Evolutionary conservation across 1,284 basidiomycete genomes (phyloP), one percentile per base, ranked within the genome.

Genomic region (Ceratobasidium sp.): DNA sequence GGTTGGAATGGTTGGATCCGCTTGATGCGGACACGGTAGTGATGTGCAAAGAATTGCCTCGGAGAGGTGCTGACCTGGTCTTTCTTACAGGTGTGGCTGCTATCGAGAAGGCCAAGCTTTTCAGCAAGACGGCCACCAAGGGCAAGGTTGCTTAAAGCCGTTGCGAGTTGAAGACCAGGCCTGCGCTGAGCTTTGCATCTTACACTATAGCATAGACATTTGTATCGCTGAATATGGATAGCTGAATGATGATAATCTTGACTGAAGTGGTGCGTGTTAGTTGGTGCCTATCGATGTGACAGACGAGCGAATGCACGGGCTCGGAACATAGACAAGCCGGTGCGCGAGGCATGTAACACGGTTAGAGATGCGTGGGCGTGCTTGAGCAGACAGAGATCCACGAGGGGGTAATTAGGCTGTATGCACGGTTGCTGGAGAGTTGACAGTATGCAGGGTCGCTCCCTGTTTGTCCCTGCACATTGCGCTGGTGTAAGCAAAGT

Each of bases 101-200:
- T 64, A 91, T 97, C 78, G 95, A 96, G 82, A 96, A 96, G 84
- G 95, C 95, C 59, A 94, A 94, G 82, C 85, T 96, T 77, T 93
- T 96, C 83, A 92, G 92, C 83, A 96, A 95, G 80, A 88, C 86
- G 26, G 84, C 89, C 41, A 76, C 83, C 26, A 47, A 44, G 32
- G 55, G 58, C 54, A 71, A 61, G n/a, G 67, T 71, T 14, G 43
- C 67, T 23, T 71, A 30, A 50, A 26, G 16, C 21, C 5, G 23
- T 9, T 1, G 11, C 55, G 21, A n/a, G n/a, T n/a, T n/a, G n/a
- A n/a, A n/a, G n/a, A n/a, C n/a, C n/a, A n/a, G 43, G 30, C 32
- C 18, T 18, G 38, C 59, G 38, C 30, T 50, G 14, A 44, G 18
- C 44, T 35, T 44, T n/a, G 35, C 21, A 55, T 67, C 30, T 55